Percentiles rank a stretch among this genome's conserved stretches.
Conservation (phyloP, 2,329 filamentous ascomycete genomes). For the Daldinia eschscholtzii region DNA sequence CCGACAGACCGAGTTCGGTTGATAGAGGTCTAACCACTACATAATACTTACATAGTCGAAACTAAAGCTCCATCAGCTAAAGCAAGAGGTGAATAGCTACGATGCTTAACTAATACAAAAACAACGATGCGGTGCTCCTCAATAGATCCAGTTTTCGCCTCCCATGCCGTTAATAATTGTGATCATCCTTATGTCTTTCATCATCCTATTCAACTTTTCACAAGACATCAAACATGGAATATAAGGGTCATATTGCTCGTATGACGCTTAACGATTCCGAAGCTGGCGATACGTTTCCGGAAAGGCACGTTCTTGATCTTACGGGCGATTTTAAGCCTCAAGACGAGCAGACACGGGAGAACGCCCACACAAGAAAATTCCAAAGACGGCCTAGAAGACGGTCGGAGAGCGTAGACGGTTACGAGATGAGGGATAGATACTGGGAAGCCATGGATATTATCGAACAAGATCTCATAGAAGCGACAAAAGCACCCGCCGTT, state of each 20-base stretch:
- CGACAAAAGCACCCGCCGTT: conserved; percentile 38
- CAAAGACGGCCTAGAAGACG: conserved; percentile 32
- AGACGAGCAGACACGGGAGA: conserved; percentile 7
- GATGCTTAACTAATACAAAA: conserved; percentile 13
- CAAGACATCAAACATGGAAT: conserved; percentile 27
- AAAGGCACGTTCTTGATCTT: conserved; percentile 32
- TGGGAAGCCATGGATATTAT: conserved; percentile 43
- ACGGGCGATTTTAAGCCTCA: conserved; percentile 13
- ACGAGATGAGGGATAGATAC: conserved; percentile 43
- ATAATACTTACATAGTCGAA: conserved; percentile 40
- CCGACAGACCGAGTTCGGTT: conserved; percentile 39
- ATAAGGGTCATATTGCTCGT: conserved; percentile 35
- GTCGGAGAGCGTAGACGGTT: conserved; percentile 40
- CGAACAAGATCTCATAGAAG: conserved; percentile 39
- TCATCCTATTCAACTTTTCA: not conserved
- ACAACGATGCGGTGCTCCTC: conserved; percentile 24
- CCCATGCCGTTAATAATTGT: conserved; percentile 19
- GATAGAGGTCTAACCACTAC: conserved; percentile 25
- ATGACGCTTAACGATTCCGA: conserved; percentile 34
- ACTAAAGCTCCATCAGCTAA: conserved; percentile 36
- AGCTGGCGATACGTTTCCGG: conserved; percentile 40
- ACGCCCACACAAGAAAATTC: not conserved
- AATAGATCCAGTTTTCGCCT: conserved; percentile 25
- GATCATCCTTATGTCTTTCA: not conserved
- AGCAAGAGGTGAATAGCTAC: conserved; percentile 32